A percentile compares a stretch with the other conserved stretches of the same genome.
Evolutionary conservation across 1,139 yeast species (phyloP).

Genomic region (Magnusiomyces suaveolens): DNA sequence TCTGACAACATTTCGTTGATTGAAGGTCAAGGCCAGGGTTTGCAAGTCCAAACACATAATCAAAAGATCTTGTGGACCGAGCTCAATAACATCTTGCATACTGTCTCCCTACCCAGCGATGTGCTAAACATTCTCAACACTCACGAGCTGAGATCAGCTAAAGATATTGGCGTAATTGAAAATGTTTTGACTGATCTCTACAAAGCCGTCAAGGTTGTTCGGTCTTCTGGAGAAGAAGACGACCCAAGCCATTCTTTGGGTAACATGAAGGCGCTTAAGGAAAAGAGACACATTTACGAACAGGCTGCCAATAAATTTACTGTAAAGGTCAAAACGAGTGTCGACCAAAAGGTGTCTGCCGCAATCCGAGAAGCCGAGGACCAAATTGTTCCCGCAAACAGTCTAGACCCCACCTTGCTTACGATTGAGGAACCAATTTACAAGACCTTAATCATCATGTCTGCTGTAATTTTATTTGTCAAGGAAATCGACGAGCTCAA

Average conservation of each 20-base stretch:
- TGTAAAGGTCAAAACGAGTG: conserved; percentile 39
- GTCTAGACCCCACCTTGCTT: conserved; percentile 18
- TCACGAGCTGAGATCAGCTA: conserved; percentile 43
- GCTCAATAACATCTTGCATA: conserved; percentile 54
- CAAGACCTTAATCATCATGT: conserved; percentile 39
- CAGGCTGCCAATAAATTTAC: conserved; percentile 47
- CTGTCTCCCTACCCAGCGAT: conserved; percentile 54
- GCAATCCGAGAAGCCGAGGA: conserved; percentile 20
- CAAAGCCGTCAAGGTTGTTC: conserved; percentile 41
- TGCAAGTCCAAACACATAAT: conserved; percentile 77
- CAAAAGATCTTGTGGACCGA: conserved; percentile 65
- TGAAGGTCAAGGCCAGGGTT: conserved; percentile 69
- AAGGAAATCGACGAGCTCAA: conserved; percentile 42
- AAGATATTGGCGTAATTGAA: conserved; percentile 46
- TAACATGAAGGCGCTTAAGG: conserved; percentile 63
- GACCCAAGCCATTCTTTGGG: conserved; percentile 42
- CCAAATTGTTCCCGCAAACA: conserved; percentile 6
- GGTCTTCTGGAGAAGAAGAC: conserved; percentile 27
- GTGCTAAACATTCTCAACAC: conserved; percentile 43
- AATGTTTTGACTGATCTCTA: conserved; percentile 48
- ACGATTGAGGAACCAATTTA: conserved; percentile 18
- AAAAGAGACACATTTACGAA: conserved; percentile 56
- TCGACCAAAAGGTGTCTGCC: conserved; percentile 38
- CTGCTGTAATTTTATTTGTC: conserved; percentile 57
- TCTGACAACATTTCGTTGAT: conserved; percentile 60